These are phyloP conservation scores for Lignosus rhinocerotis DNA, from an alignment of 1,284 basidiomycete species.

Conservation along the genomic window DNA sequence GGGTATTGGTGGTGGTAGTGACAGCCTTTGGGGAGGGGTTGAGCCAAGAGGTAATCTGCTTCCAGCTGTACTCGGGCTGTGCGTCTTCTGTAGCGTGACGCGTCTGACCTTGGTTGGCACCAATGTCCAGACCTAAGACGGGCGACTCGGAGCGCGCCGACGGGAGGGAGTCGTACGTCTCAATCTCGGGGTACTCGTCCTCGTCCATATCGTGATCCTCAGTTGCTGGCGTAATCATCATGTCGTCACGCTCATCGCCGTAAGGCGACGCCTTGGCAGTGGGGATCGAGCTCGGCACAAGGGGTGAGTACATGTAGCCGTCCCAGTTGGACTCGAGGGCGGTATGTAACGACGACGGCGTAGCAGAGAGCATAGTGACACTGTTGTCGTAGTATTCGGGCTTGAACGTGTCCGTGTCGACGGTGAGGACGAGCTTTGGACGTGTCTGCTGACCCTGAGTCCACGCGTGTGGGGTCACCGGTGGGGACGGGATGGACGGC, in stretches of 20 bases:
- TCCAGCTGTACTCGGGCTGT: slow-evolving; percentile 25
- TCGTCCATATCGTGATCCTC: slow-evolving; percentile 31
- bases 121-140: slow-evolving; percentile 27
- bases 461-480: slow-evolving; percentile 52
- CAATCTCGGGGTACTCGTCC: slow-evolving; percentile 29
- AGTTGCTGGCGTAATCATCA: slow-evolving; percentile 29
- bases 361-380: slow-evolving; percentile 49
- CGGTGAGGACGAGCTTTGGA: slow-evolving; percentile 47
- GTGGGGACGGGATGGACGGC: slow-evolving; percentile 32
- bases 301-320: slow-evolving; percentile 29
- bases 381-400: slow-evolving; percentile 55
- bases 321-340: slow-evolving; percentile 51
- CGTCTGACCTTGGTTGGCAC: slow-evolving; percentile 7
- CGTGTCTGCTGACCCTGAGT: slow-evolving; percentile 36
- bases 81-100: slow-evolving; percentile 11
- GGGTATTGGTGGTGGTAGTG: slow-evolving; percentile 23
- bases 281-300: slow-evolving; percentile 24
- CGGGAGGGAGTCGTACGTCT: slow-evolving; percentile 21
- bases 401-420: slow-evolving; percentile 58
- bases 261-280: slow-evolving; percentile 29
- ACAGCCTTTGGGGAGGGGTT: slow-evolving; percentile 23
- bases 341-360: slow-evolving; percentile 69
- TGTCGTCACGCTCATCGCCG: slow-evolving; percentile 25
- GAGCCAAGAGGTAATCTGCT: slow-evolving; percentile 22
- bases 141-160: slow-evolving; percentile 30